These are phyloP conservation scores for Henckelia pumila DNA, from an alignment of 257 asterid species.

Conservation along the genomic window DNA sequence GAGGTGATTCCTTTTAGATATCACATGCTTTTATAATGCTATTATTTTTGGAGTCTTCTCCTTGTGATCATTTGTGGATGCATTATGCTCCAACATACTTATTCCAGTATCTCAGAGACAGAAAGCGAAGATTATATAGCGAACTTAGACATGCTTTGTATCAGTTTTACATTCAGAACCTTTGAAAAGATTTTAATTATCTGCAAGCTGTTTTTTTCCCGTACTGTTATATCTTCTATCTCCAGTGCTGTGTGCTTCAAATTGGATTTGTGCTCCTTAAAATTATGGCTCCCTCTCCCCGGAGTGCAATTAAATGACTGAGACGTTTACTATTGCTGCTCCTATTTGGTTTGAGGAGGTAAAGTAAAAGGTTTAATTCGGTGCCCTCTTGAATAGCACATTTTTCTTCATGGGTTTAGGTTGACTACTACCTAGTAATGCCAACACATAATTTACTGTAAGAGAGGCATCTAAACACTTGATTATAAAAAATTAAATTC, in stretches of 20 bases:
- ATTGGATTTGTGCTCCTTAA: not conserved
- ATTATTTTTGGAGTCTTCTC: constrained; percentile 7
- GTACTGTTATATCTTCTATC: not conserved
- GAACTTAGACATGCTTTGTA: constrained; percentile 10
- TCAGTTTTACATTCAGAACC: not conserved
- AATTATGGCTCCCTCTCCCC: not conserved
- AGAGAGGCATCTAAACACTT: not conserved
- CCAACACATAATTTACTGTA: not conserved
- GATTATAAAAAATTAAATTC: not conserved
- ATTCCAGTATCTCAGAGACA: not conserved
- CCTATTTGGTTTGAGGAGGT: constrained; percentile 8
- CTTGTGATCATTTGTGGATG: constrained; percentile 7
- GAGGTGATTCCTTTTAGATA: constrained; percentile 51
- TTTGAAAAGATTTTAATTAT: not conserved
- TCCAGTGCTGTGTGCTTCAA: constrained; percentile 1
- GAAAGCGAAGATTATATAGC: not conserved
- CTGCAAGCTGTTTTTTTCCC: not conserved
- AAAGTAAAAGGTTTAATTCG: not conserved
- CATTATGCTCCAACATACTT: constrained; percentile 2
- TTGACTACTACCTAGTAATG: not conserved
- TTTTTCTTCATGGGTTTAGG: not conserved
- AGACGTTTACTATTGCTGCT: constrained; percentile 4
- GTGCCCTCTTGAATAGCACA: not conserved
- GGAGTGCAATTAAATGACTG: not conserved
- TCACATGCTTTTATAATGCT: constrained; percentile 2